Evolutionary conservation across 2,329 filamentous ascomycete species (phyloP).

Genomic region (Fusarium piperis): DNA sequence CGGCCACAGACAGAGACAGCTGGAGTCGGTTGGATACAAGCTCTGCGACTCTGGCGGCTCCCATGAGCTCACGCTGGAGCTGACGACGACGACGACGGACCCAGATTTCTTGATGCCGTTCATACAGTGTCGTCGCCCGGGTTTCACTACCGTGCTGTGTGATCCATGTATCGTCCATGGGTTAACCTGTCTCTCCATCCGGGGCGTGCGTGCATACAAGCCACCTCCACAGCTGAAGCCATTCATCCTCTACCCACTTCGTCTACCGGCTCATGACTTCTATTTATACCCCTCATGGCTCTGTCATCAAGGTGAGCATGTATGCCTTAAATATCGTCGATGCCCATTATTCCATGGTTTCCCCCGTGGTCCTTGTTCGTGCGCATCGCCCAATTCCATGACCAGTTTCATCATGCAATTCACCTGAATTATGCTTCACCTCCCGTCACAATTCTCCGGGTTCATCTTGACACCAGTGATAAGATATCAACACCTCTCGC

Average conservation of each 20-base stretch:
- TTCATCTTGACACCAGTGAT: neutral
- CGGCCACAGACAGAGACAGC: neutral
- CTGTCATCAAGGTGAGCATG: neutral
- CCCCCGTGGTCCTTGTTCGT: neutral
- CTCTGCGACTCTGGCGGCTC: neutral
- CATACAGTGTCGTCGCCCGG: conserved; percentile 6
- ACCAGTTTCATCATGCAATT: conserved; percentile 6
- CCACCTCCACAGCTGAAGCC: neutral
- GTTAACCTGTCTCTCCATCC: neutral
- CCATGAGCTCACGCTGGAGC: conserved; percentile 17
- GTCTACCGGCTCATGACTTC: neutral
- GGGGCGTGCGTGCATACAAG: neutral
- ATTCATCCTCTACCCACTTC: neutral
- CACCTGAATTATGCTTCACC: neutral
- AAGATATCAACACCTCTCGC: neutral
- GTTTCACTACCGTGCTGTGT: conserved; percentile 7
- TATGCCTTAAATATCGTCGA: neutral
- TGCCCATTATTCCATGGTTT: neutral
- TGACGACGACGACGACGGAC: conserved; percentile 27
- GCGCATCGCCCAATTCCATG: neutral
- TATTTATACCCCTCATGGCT: neutral
- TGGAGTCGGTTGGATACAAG: neutral
- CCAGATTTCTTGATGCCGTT: conserved; percentile 5
- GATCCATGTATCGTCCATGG: neutral
- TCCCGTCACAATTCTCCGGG: neutral